A percentile compares a stretch with the other conserved stretches of the same genome.
Conservation (phyloP, 1,139 yeast genomes). For the Taphrina flavorubra region DNA sequence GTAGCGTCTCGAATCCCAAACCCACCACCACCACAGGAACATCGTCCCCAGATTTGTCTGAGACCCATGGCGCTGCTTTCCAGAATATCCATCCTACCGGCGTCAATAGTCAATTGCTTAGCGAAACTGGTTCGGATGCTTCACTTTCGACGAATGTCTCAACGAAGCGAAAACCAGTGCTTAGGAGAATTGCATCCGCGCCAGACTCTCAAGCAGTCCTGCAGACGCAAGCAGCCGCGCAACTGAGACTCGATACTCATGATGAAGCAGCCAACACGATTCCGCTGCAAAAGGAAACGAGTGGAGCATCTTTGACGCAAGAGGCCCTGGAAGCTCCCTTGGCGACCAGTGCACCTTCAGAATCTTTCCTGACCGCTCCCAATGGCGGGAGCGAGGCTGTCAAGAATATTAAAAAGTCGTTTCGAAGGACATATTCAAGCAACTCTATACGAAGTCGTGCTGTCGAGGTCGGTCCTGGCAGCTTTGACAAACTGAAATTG, state of each 20-base stretch:
- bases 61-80: not conserved
- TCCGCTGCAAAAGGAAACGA: not conserved
- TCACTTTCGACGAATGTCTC: not conserved
- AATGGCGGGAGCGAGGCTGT: slow-evolving; percentile 18
- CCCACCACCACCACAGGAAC: slow-evolving; percentile 5
- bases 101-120: not conserved
- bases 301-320: not conserved
- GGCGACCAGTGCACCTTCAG: slow-evolving; percentile 26
- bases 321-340: slow-evolving; percentile 2
- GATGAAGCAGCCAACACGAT: not conserved
- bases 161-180: slow-evolving; percentile 1
- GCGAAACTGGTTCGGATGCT: slow-evolving; percentile 2
- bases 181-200: slow-evolving; percentile 36
- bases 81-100: not conserved
- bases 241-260: not conserved
- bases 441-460: slow-evolving; percentile 73
- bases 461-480: slow-evolving; percentile 81
- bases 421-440: slow-evolving; percentile 66
- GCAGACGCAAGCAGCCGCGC: not conserved
- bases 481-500: slow-evolving; percentile 84
- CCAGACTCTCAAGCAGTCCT: slow-evolving; percentile 22
- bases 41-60: slow-evolving; percentile 2
- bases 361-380: not conserved
- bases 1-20: slow-evolving; percentile 36
- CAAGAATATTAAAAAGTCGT: slow-evolving; percentile 24